Evolutionary conservation across 495 filamentous ascomycete species (phyloP).

Genomic region (Neurospora sp.): DNA sequence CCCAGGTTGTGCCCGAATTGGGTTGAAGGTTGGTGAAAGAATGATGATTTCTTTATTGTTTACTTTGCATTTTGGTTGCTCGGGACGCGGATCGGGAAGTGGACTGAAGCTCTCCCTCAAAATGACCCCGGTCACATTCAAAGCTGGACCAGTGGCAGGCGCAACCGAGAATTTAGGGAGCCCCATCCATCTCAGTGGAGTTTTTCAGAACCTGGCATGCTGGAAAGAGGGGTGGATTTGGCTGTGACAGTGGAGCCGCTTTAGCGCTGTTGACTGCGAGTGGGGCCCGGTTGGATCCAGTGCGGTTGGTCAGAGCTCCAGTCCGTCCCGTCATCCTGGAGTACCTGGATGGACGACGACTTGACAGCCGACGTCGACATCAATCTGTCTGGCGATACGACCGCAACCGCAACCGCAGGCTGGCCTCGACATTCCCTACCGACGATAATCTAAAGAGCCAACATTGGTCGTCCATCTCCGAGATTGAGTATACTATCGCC

Average conservation of each 20-base stretch:
- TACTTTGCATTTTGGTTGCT: neutral
- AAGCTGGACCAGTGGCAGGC: neutral
- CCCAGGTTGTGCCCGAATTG: neutral
- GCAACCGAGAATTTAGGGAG: neutral
- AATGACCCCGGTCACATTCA: neutral
- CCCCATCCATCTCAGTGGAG: neutral
- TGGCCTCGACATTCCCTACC: neutral
- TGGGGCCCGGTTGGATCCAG: neutral
- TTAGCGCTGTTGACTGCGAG: neutral
- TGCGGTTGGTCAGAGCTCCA: conserved; percentile 14
- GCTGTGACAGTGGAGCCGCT: neutral
- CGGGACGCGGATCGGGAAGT: neutral
- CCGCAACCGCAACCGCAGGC: neutral
- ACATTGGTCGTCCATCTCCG: neutral
- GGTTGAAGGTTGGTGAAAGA: neutral
- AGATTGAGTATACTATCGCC: neutral
- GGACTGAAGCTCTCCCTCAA: neutral
- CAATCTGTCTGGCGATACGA: neutral
- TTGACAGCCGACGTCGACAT: neutral
- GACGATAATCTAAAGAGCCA: neutral
- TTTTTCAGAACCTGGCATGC: neutral
- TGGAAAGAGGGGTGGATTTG: neutral
- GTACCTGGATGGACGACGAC: neutral
- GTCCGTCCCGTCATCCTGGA: neutral
- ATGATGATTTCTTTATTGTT: neutral